phyloP scores from a whole-genome alignment of 148 eudicot genomes.

The Chenopodium album region DNA sequence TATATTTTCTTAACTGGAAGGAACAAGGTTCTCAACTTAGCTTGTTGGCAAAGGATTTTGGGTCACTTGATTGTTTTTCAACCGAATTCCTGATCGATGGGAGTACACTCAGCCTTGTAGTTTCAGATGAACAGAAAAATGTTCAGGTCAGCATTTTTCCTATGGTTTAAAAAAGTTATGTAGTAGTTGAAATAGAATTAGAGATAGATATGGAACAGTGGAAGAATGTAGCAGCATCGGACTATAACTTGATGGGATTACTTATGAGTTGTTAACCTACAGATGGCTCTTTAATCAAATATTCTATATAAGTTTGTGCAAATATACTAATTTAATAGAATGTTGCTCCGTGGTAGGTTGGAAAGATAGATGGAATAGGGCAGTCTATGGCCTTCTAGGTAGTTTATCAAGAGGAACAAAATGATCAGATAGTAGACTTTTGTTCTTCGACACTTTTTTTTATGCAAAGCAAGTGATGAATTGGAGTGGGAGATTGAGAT shows the following conservation, averaged over 20 bases:
- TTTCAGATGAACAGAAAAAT: conserved; percentile 94
- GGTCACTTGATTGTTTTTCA: conserved; percentile 91
- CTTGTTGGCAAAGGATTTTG: conserved; percentile 91
- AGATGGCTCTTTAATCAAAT: background rate
- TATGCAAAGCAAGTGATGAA: background rate
- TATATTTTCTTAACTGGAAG: conserved; percentile 95
- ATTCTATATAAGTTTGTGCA: background rate
- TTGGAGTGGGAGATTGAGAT: background rate
- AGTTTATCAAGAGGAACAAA: background rate
- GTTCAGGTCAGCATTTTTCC: conserved; percentile 59
- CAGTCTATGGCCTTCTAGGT: background rate
- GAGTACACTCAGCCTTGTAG: conserved; percentile 89
- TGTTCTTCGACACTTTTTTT: background rate
- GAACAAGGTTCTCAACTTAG: conserved; percentile 93
- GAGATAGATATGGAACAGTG: background rate
- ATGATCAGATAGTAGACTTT: background rate
- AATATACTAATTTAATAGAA: background rate
- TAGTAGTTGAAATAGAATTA: background rate
- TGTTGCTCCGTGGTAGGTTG: background rate
- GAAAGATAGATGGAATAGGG: background rate
- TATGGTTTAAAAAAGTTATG: background rate
- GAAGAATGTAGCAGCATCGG: background rate
- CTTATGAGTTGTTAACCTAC: background rate
- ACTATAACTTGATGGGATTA: background rate
- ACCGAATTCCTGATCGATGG: conserved; percentile 97